Evolutionary conservation across 805 yeast species (phyloP).

Genomic region (Isabelozyma heimii): DNA sequence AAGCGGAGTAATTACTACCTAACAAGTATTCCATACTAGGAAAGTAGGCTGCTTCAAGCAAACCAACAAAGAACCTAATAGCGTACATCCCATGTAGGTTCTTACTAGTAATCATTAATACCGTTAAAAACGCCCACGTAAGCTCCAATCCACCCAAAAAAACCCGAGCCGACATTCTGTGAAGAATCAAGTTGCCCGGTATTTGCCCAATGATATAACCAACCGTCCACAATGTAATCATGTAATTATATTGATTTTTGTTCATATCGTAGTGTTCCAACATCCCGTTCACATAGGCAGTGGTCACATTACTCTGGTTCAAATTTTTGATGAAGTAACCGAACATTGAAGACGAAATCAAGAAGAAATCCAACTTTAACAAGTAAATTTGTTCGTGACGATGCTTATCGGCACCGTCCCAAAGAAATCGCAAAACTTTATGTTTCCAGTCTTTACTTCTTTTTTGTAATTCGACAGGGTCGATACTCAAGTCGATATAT

Average conservation of each 20-base stretch:
- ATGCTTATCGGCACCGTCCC: constrained; percentile 32
- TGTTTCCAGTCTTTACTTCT: constrained; percentile 8
- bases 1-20: constrained; percentile 32
- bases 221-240: constrained; percentile 39
- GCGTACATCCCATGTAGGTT: constrained; percentile 23
- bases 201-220: constrained; percentile 47
- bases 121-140: constrained; percentile 42
- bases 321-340: constrained; percentile 42
- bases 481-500: constrained; percentile 17
- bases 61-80: constrained; percentile 19
- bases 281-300: constrained; percentile 42
- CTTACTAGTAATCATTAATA: constrained; percentile 30
- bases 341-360: constrained; percentile 49
- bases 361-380: constrained; percentile 52
- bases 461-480: constrained; percentile 16
- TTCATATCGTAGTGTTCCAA: constrained; percentile 32
- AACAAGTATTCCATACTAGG: constrained; percentile 22
- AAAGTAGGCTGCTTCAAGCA: constrained; percentile 23
- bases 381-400: constrained; percentile 41
- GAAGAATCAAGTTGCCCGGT: constrained; percentile 42
- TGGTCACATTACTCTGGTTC: constrained; percentile 33
- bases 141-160: constrained; percentile 44
- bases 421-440: constrained; percentile 8
- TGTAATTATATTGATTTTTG: constrained; percentile 37
- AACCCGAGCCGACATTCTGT: constrained; percentile 40